Conservation (phyloP, 768 basidiomycete genomes). For the Paxillus involutus region DNA sequence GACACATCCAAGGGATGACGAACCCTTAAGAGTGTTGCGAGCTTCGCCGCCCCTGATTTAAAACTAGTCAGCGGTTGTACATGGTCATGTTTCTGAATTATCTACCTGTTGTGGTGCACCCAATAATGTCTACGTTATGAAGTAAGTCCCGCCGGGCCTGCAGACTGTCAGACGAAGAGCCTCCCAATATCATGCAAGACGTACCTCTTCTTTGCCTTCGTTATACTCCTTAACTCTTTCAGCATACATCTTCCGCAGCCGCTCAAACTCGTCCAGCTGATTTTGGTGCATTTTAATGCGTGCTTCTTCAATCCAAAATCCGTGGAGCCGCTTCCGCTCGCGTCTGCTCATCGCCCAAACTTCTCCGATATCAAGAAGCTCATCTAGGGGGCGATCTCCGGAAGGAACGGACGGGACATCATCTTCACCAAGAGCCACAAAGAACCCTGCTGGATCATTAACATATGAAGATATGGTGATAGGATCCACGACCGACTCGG, state of each 20-base stretch:
- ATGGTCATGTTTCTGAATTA: neutral
- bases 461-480: no score
- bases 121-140: constrained; percentile 57
- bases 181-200: constrained; percentile 3
- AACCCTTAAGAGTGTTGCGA: constrained; percentile 57
- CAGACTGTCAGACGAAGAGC: neutral
- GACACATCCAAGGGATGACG: neutral
- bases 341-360: constrained; percentile 55
- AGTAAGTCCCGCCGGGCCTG: constrained; percentile 61
- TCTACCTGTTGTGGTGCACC: constrained; percentile 75
- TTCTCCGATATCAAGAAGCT: constrained; percentile 33
- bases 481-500: neutral
- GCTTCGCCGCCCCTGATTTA: constrained; percentile 61
- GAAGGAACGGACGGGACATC: constrained; percentile 39
- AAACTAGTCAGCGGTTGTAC: neutral
- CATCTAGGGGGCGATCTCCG: constrained; percentile 35
- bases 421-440: constrained; percentile 35
- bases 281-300: constrained; percentile 30
- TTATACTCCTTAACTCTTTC: constrained; percentile 37
- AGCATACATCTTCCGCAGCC: constrained; percentile 38
- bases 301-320: constrained; percentile 47
- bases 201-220: constrained; percentile 55
- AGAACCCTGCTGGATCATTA: constrained; percentile 32
- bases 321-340: constrained; percentile 48
- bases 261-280: constrained; percentile 42